phyloP scores from a whole-genome alignment of 805 yeast species.

The Peterozyma toletana region DNA sequence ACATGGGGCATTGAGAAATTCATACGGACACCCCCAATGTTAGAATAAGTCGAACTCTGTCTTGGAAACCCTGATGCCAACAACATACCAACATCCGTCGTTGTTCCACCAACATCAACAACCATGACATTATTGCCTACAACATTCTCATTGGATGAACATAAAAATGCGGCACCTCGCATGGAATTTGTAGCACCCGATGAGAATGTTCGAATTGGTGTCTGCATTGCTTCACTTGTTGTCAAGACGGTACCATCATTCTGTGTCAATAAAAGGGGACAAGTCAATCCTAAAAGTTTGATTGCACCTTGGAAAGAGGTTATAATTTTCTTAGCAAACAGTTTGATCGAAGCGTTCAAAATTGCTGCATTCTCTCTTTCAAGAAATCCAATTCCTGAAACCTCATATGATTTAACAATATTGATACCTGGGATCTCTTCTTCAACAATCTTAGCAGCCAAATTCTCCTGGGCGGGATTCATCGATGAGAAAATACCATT shows the following conservation, averaged over 20 bases:
- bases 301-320: slow-evolving; percentile 30
- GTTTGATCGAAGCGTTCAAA: slow-evolving; percentile 35
- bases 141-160: slow-evolving; percentile 15
- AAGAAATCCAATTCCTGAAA: slow-evolving; percentile 35
- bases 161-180: slow-evolving; percentile 39
- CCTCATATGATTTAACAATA: slow-evolving; percentile 30
- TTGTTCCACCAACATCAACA: slow-evolving; percentile 46
- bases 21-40: slow-evolving; percentile 41
- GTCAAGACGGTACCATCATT: slow-evolving; percentile 42
- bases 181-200: slow-evolving; percentile 44
- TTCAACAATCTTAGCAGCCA: slow-evolving; percentile 25
- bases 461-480: slow-evolving; percentile 28
- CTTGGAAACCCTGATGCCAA: slow-evolving; percentile 40
- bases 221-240: slow-evolving; percentile 27
- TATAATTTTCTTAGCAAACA: slow-evolving; percentile 34
- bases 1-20: slow-evolving; percentile 46
- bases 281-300: slow-evolving; percentile 23
- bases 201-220: slow-evolving; percentile 40
- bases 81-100: slow-evolving; percentile 41
- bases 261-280: slow-evolving; percentile 34
- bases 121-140: slow-evolving; percentile 24
- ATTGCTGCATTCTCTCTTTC: slow-evolving; percentile 43
- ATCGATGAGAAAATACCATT: slow-evolving; percentile 34
- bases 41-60: slow-evolving; percentile 33
- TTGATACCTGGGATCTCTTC: slow-evolving; percentile 24